Conservation (phyloP, 345 rosid species). For the Syzygium aqueum region DNA sequence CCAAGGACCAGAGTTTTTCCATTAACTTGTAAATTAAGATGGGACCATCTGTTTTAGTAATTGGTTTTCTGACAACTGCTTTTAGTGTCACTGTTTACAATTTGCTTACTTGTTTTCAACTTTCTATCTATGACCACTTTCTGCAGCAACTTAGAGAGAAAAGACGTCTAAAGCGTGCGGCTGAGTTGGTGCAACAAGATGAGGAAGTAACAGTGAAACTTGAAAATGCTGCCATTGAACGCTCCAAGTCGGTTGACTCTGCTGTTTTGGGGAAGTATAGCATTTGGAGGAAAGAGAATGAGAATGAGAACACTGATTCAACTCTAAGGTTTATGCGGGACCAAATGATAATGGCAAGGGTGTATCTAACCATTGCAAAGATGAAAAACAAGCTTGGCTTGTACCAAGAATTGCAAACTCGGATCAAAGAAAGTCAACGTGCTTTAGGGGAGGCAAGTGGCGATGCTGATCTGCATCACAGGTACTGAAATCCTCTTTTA, state of each 20-base stretch:
- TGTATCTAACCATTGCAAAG: conserved; percentile 72
- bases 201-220: conserved; percentile 67
- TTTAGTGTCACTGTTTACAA: neutral
- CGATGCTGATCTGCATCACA: conserved; percentile 74
- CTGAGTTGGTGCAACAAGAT: conserved; percentile 59
- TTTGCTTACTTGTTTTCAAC: neutral
- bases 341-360: conserved; percentile 95
- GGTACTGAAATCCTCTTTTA: conserved; percentile 30
- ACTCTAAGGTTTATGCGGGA: conserved; percentile 87
- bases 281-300: conserved; percentile 91
- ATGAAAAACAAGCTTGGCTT: conserved; percentile 61
- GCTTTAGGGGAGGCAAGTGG: conserved; percentile 61
- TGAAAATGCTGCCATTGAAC: conserved; percentile 93
- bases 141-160: conserved; percentile 86
- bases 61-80: neutral
- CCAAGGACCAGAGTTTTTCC: neutral
- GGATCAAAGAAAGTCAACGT: conserved; percentile 84
- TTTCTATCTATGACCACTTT: neutral
- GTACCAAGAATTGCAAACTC: conserved; percentile 61
- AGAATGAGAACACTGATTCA: conserved; percentile 81
- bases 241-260: conserved; percentile 89
- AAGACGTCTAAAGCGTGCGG: conserved; percentile 71
- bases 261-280: conserved; percentile 92
- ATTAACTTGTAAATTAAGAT: neutral
- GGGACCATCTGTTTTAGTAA: neutral